Conservation (phyloP, 2,329 filamentous ascomycete species). For the Alternaria ethzedia region DNA sequence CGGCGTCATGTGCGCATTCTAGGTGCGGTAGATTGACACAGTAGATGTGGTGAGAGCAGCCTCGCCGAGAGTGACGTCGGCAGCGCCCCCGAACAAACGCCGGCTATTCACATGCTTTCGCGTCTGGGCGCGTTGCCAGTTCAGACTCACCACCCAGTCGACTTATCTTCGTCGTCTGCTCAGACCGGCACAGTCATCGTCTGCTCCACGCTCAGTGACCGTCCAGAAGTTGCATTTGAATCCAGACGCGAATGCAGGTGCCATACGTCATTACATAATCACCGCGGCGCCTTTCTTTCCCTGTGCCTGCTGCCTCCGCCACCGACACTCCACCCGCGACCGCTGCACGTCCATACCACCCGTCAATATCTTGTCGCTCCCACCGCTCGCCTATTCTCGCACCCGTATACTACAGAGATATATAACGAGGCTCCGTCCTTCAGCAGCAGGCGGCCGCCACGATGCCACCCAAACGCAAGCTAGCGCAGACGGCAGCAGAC, state of each 20-base stretch:
- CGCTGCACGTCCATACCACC: not conserved
- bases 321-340: not conserved
- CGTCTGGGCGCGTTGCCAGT: conserved; percentile 8
- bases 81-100: conserved; percentile 7
- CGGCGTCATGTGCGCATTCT: conserved; percentile 30
- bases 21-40: not conserved
- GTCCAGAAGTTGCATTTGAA: not conserved
- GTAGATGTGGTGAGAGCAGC: conserved; percentile 6
- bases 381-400: not conserved
- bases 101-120: conserved; percentile 31
- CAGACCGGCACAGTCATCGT: not conserved
- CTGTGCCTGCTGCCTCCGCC: not conserved
- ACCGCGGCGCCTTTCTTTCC: not conserved
- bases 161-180: not conserved
- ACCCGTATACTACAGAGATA: not conserved
- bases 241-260: not conserved
- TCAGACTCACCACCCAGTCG: not conserved
- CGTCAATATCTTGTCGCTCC: conserved; percentile 1
- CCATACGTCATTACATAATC: conserved; percentile 21
- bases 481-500: conserved; percentile 41
- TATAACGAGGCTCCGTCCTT: conserved; percentile 37
- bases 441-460: conserved; percentile 8
- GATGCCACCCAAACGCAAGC: conserved; percentile 57
- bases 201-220: not conserved
- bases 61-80: conserved; percentile 28